Conservation (phyloP, 2,329 filamentous ascomycete genomes). For the Hymenoscyphus albidus region DNA sequence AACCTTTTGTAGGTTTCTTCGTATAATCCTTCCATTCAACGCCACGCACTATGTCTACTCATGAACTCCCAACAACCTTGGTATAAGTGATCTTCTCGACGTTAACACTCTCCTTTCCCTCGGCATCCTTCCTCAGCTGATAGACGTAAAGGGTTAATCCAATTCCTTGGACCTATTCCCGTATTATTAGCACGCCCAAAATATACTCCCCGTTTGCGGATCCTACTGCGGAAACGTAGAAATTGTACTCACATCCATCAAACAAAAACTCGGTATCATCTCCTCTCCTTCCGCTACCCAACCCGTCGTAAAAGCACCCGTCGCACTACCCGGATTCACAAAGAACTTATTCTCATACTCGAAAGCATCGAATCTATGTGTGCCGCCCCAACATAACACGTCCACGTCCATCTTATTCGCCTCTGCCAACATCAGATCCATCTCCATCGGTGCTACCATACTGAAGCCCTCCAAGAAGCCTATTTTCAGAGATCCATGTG, state of each 20-base stretch:
- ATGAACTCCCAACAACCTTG: conserved; percentile 52
- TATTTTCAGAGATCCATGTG: conserved; percentile 61
- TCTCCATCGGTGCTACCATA: conserved; percentile 59
- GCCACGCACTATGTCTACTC: conserved; percentile 10
- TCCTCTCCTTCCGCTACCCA: conserved; percentile 62
- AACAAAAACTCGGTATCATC: conserved; percentile 83
- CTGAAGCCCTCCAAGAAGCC: conserved; percentile 67
- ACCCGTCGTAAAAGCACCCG: conserved; percentile 57
- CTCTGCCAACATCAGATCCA: conserved; percentile 63
- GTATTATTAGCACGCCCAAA: conserved; percentile 23
- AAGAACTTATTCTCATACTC: conserved; percentile 75
- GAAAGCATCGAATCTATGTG: conserved; percentile 65
- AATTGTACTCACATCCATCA: conserved; percentile 82
- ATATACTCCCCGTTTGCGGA: not conserved
- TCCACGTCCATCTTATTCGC: conserved; percentile 66
- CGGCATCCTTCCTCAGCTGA: conserved; percentile 72
- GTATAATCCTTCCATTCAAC: not conserved
- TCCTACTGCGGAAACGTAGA: not conserved
- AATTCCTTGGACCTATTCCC: conserved; percentile 82
- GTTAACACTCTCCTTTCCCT: conserved; percentile 73
- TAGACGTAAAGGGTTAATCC: conserved; percentile 96
- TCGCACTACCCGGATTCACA: conserved; percentile 65
- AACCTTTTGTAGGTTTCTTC: not conserved
- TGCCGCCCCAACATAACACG: conserved; percentile 66
- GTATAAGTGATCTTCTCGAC: conserved; percentile 86